A percentile compares a stretch with the other conserved stretches of the same genome.
Conservation (phyloP, 768 basidiomycete genomes). For the Suillus bovinus region DNA sequence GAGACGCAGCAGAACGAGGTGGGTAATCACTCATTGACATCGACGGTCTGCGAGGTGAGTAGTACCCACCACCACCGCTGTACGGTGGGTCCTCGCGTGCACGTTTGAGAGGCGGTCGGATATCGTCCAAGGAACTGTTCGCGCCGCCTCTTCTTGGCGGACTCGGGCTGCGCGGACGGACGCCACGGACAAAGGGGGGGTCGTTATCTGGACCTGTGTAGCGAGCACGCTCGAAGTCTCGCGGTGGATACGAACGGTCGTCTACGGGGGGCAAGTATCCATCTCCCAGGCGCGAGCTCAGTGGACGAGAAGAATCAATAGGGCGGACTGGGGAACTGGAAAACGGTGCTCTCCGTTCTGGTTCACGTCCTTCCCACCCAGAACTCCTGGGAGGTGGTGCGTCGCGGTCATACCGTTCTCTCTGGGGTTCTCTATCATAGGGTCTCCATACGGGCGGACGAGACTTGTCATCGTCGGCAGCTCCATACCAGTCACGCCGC, state of each 20-base stretch:
- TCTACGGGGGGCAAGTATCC: conserved; percentile 23
- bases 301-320: conserved; percentile 20
- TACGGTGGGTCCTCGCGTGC: conserved; percentile 42
- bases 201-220: conserved; percentile 23
- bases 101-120: conserved; percentile 47
- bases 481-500: conserved; percentile 31
- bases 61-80: conserved; percentile 27
- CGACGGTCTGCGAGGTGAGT: conserved; percentile 31
- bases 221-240: conserved; percentile 33
- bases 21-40: conserved; percentile 23
- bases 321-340: conserved; percentile 2
- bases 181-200: conserved; percentile 37
- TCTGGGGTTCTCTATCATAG: conserved; percentile 39
- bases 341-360: conserved; percentile 13
- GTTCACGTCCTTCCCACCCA: conserved; percentile 2
- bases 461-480: conserved; percentile 43
- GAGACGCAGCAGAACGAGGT: conserved; percentile 22
- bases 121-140: conserved; percentile 34
- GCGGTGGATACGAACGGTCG: conserved; percentile 27
- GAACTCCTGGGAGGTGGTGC: conserved; percentile 21
- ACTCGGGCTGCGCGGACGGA: conserved; percentile 49
- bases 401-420: conserved; percentile 42
- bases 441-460: conserved; percentile 30
- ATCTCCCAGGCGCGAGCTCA: conserved; percentile 32
- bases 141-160: conserved; percentile 36